A percentile compares a stretch with the other conserved stretches of the same genome.
These are phyloP conservation scores for Cucurbita ficifolia DNA, from an alignment of 306 rosid species.

Conservation along the genomic window DNA sequence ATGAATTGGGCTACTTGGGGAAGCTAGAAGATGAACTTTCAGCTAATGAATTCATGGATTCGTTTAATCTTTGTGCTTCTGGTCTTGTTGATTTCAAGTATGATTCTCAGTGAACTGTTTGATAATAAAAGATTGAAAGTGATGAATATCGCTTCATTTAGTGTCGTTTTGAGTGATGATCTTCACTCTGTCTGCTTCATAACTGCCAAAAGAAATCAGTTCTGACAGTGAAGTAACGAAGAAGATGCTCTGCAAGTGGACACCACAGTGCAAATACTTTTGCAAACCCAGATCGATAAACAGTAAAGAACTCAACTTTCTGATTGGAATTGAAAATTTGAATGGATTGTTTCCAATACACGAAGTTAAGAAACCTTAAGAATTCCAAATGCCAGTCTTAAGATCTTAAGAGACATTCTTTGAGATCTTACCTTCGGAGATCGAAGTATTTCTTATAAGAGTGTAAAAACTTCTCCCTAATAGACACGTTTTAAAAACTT, in stretches of 20 bases:
- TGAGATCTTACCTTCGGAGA: too few species aligned
- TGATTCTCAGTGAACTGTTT: not conserved
- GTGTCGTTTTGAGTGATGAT: not conserved
- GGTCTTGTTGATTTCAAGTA: conserved; percentile 22
- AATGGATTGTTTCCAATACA: not conserved
- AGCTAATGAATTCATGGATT: conserved; percentile 24
- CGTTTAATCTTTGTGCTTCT: conserved; percentile 46
- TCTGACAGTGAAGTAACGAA: not conserved
- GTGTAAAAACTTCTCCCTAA: too few species aligned
- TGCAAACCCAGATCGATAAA: not conserved
- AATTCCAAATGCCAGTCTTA: not conserved
- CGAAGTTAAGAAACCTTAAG: too few species aligned
- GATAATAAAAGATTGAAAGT: not conserved
- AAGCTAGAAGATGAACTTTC: conserved; percentile 42
- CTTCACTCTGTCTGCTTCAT: not conserved
- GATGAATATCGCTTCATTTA: not conserved
- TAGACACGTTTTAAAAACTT: too few species aligned
- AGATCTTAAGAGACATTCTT: not conserved
- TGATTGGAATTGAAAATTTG: not conserved
- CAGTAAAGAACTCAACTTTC: not conserved
- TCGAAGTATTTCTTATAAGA: too few species aligned
- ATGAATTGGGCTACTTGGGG: conserved; percentile 25
- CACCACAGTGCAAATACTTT: not conserved
- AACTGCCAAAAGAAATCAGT: not conserved
- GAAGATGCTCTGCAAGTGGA: not conserved